Base-by-base conservation (phyloP, 306 rosid species). In the Phaseolus lunatus region DNA sequence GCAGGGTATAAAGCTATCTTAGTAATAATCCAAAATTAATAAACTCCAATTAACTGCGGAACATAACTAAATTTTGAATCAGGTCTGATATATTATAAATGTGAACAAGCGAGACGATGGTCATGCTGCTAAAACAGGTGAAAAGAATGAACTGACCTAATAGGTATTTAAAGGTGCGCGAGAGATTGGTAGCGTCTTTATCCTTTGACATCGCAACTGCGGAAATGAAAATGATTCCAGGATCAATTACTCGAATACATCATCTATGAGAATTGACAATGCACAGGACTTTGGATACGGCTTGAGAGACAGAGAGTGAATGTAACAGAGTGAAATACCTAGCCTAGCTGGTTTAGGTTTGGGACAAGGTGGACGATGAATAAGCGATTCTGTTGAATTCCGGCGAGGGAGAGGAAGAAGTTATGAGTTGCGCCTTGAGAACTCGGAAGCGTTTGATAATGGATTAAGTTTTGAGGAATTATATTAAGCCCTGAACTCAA, bases 81-180 rank as follows among this genome's bases (percentile, higher is more conserved):
- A 33, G 5, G 18, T 50, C 20, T 22, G 39, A 35, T 18, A 39
- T 11, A 57, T 23, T 24, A 9, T 2, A 11, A 63, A 37, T n/a
- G 33, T 24, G 49, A 59, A 45, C 18, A 16, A 23, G 7, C 23
- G 31, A 72, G 29, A 78, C 23, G 18, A 43, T 27, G 19, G 10
- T n/a, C n/a, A 0, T 43, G 16, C 12, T 43, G 16, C 14, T 2
- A 43, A 13, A 43, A 12, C 16, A 43, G 48, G 48, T 31, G 52
- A 67, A 72, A 64, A 15, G 26, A 10, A 64, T 44, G 29, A 20
- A 37, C 87, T 67, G 67, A 95, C 99, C 99, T n/a, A 95, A 62
- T 44, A 90, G 83, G 85, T 95, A 95, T 86, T 86, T 90, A 85
- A 95, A 92, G 73, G 97, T 92, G 77, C 87, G 96, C 52, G 98